Percentiles rank a stretch among this genome's conserved stretches.
These are phyloP conservation scores for Akanthomyces muscarius DNA, from an alignment of 2,329 filamentous ascomycete genomes.

Conservation along the genomic window DNA sequence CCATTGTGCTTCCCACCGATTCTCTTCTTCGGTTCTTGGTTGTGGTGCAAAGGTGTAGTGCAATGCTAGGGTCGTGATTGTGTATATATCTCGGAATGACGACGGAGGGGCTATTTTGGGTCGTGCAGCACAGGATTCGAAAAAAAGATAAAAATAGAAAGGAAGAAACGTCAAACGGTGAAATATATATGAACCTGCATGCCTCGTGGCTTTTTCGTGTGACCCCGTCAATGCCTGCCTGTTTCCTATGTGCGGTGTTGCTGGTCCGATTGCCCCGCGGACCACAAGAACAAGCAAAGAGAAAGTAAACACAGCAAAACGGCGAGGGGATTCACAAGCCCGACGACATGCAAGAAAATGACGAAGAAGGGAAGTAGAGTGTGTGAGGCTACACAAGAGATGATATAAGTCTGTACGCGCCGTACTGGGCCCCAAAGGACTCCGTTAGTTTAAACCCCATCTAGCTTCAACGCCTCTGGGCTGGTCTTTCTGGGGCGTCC, in stretches of 20 bases:
- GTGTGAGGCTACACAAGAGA: constrained; percentile 9
- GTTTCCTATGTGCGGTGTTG: too few relatives aligned
- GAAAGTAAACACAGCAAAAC: not conserved
- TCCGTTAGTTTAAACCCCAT: not conserved
- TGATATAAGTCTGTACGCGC: constrained; percentile 14
- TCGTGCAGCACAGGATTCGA: not conserved
- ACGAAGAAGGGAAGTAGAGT: not conserved
- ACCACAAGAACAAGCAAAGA: not conserved
- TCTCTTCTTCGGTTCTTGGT: not conserved
- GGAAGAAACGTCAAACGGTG: not conserved
- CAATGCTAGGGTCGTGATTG: not conserved
- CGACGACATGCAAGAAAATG: not conserved
- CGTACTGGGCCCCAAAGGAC: not conserved
- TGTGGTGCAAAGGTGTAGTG: not conserved
- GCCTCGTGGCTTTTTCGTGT: not conserved
- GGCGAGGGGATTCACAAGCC: not conserved
- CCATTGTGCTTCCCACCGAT: constrained; percentile 29
- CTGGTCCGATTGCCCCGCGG: not conserved
- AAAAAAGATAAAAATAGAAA: not conserved
- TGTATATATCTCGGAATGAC: not conserved
- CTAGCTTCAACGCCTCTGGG: not conserved
- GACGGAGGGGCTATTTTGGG: not conserved
- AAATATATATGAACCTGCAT: not conserved
- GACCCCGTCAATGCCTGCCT: not conserved
- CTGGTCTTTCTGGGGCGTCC: too few relatives aligned